Evolutionary conservation across 495 filamentous ascomycete genomes (phyloP).

Genomic region (Chaetomium fimeti): DNA sequence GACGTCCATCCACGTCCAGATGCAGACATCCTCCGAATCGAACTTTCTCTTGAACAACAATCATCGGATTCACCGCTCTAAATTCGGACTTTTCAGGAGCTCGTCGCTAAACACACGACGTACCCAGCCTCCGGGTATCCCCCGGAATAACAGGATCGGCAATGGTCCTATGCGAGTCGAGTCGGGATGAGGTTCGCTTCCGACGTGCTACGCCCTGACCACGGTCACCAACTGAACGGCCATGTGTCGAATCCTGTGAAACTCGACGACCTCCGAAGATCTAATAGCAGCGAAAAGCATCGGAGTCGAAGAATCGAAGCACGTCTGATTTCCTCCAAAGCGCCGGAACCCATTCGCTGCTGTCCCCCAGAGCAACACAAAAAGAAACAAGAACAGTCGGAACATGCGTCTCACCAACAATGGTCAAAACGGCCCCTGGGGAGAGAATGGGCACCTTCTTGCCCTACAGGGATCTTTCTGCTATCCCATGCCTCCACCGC

Average conservation of each 20-base stretch:
- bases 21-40: background rate
- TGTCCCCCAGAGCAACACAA: no score
- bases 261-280: background rate
- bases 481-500: no score
- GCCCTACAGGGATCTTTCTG: no score
- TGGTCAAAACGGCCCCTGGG: no score
- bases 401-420: no score
- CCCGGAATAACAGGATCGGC: background rate
- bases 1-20: slow-evolving; percentile 3
- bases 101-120: no score
- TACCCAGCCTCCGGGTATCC: background rate
- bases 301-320: no score
- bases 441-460: no score
- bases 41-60: background rate
- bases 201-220: background rate
- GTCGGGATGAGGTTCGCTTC: background rate
- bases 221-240: background rate
- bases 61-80: background rate
- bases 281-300: background rate
- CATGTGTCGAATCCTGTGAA: background rate
- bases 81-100: background rate
- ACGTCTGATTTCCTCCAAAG: no score
- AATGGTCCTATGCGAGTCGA: background rate
- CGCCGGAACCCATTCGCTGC: no score
- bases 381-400: no score